Percentiles rank a stretch among this genome's conserved stretches.
These are phyloP conservation scores for Aspergillus carlsbadensis DNA, from an alignment of 495 filamentous ascomycete genomes.

Conservation along the genomic window DNA sequence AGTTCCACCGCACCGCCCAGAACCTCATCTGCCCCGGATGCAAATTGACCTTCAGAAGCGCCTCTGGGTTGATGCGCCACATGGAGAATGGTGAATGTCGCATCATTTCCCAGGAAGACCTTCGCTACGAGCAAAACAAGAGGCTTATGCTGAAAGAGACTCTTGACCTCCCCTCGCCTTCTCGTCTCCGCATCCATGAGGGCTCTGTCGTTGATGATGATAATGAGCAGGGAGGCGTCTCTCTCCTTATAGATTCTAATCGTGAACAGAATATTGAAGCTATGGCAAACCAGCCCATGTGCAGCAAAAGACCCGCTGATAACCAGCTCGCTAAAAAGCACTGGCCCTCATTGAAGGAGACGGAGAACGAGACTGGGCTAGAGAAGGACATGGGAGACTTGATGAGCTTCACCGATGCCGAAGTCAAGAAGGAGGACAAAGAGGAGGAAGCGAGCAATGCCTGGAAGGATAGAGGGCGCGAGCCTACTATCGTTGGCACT, in stretches of 20 bases:
- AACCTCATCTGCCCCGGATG: slow-evolving; percentile 50
- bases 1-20: slow-evolving; percentile 45
- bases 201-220: neutral
- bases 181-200: neutral
- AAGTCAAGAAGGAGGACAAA: neutral
- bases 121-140: slow-evolving; percentile 37
- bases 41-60: slow-evolving; percentile 38
- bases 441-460: neutral
- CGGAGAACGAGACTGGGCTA: neutral
- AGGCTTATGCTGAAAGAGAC: slow-evolving; percentile 35
- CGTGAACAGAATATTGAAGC: slow-evolving; percentile 13
- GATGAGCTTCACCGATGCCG: slow-evolving; percentile 10
- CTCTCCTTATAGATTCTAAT: neutral
- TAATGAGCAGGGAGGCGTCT: neutral
- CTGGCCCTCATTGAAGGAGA: slow-evolving; percentile 13
- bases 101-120: slow-evolving; percentile 24
- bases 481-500: neutral
- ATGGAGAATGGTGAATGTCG: slow-evolving; percentile 49
- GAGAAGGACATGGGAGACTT: slow-evolving; percentile 10
- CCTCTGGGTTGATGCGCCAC: slow-evolving; percentile 46
- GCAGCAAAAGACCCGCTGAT: neutral
- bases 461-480: slow-evolving; percentile 6
- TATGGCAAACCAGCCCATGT: slow-evolving; percentile 16
- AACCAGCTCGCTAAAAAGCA: slow-evolving; percentile 14
- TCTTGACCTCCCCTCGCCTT: slow-evolving; percentile 6